Percentiles rank a stretch among this genome's conserved stretches.
Evolutionary conservation across 768 basidiomycete species (phyloP).

Genomic region (Aureoboletus auriporus): DNA sequence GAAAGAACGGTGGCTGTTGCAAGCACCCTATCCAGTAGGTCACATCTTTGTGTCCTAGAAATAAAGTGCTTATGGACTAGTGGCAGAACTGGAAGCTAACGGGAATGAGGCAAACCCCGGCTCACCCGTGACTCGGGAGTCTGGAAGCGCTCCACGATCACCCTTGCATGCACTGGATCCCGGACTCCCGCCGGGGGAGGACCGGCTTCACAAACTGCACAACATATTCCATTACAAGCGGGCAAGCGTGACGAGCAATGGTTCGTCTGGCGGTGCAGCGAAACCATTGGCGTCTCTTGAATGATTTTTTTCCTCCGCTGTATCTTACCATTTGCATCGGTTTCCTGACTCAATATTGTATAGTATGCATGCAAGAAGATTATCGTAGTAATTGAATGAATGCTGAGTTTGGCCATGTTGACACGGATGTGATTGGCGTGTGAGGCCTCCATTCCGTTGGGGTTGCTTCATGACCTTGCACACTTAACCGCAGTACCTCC

Average conservation of each 20-base stretch:
- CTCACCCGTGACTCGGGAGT: constrained; percentile 29
- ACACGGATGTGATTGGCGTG: background rate
- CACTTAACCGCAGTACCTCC: constrained; percentile 5
- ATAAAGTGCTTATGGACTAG: constrained; percentile 5
- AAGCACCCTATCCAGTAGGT: constrained; percentile 77
- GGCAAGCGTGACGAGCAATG: constrained; percentile 54
- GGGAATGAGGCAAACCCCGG: constrained; percentile 34
- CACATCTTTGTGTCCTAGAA: background rate
- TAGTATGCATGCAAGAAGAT: constrained; percentile 20
- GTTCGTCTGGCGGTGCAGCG: constrained; percentile 29
- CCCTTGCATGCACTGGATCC: constrained; percentile 31
- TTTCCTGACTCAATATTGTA: constrained; percentile 26
- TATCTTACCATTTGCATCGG: constrained; percentile 19
- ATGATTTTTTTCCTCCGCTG: constrained; percentile 13
- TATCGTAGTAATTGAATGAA: constrained; percentile 15
- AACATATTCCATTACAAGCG: constrained; percentile 78
- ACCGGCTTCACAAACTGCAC: constrained; percentile 71
- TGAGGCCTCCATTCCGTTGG: background rate
- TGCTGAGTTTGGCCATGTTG: constrained; percentile 28
- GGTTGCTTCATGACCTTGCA: constrained; percentile 9
- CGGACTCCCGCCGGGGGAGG: constrained; percentile 37
- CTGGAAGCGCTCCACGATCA: constrained; percentile 32
- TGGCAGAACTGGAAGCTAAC: constrained; percentile 61
- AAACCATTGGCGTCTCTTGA: constrained; percentile 15
- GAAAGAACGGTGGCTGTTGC: constrained; percentile 78